Percentiles rank a stretch among this genome's conserved stretches.
These are phyloP conservation scores for Exophiala phaeomuriformis DNA, from an alignment of 2,329 filamentous ascomycete genomes.

Conservation along the genomic window DNA sequence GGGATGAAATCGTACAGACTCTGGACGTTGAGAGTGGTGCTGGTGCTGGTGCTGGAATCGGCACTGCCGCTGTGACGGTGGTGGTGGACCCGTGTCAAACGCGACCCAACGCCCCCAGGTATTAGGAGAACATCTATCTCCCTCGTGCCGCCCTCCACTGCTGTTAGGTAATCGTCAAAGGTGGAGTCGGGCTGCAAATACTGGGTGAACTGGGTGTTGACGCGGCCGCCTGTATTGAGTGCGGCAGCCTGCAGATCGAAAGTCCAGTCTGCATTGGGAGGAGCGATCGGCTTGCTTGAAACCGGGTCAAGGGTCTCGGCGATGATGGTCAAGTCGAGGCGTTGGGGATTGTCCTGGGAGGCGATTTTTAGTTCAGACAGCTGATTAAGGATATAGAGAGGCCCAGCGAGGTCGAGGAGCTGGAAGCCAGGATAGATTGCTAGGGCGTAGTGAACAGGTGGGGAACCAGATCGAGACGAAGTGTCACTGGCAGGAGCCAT, in stretches of 20 bases:
- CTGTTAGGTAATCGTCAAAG: constrained; percentile 12
- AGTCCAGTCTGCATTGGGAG: constrained; percentile 12
- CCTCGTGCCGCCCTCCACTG: neutral
- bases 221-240: constrained; percentile 19
- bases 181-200: constrained; percentile 48
- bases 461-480: neutral
- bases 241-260: constrained; percentile 19
- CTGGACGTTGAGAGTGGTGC: constrained; percentile 15
- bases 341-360: neutral
- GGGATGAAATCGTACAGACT: constrained; percentile 17
- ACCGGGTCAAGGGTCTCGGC: constrained; percentile 32
- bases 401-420: constrained; percentile 40
- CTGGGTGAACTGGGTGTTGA: constrained; percentile 30
- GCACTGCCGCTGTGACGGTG: constrained; percentile 1
- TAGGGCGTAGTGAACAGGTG: constrained; percentile 14
- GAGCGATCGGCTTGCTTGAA: constrained; percentile 26
- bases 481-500: neutral
- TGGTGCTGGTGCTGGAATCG: neutral
- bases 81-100: constrained; percentile 23
- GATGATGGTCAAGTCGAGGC: constrained; percentile 29
- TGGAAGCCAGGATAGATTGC: constrained; percentile 38
- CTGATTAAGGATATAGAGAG: constrained; percentile 41
- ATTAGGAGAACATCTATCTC: constrained; percentile 54
- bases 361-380: constrained; percentile 24
- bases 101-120: constrained; percentile 53